These are phyloP conservation scores for Blastocystis sp. DNA, from an alignment of 352 stramenopile genomes.

Conservation along the genomic window DNA sequence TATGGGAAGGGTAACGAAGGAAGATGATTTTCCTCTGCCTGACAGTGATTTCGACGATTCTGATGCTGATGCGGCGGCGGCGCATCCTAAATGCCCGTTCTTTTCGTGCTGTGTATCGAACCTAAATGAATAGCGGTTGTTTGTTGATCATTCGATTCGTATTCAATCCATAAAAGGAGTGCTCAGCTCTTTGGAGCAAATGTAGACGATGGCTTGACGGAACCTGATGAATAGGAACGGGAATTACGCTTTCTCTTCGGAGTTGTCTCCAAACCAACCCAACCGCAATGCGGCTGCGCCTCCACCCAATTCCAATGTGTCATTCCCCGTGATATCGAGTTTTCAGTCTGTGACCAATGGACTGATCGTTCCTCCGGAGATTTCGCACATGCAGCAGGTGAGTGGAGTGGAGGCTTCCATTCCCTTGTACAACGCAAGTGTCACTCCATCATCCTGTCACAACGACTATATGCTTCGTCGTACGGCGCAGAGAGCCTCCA, in stretches of 20 bases:
- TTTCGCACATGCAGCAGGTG: background rate
- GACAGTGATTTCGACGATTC: slow-evolving; percentile 5
- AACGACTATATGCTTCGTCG: background rate
- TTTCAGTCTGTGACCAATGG: background rate
- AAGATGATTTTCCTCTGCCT: slow-evolving; percentile 39
- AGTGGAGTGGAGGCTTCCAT: background rate
- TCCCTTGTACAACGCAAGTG: background rate
- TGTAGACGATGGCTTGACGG: too few species aligned
- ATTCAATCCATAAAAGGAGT: background rate
- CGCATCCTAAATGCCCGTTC: slow-evolving; percentile 8
- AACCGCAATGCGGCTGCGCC: background rate
- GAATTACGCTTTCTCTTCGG: slow-evolving; percentile 1
- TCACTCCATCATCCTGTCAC: background rate
- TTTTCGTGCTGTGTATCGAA: slow-evolving; percentile 1
- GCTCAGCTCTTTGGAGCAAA: too few species aligned
- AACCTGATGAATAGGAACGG: slow-evolving; percentile 13
- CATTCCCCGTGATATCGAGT: slow-evolving; percentile 7
- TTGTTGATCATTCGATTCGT: background rate
- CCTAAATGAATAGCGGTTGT: background rate
- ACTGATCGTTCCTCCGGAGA: slow-evolving; percentile 15
- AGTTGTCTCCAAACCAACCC: background rate
- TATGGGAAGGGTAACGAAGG: background rate
- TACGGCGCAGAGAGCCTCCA: slow-evolving; percentile 2
- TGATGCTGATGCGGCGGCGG: slow-evolving; percentile 38
- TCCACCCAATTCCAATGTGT: background rate